A percentile compares a stretch with the other conserved stretches of the same genome.
phyloP scores from a whole-genome alignment of 73 alveolate genomes.

The Paramecium bursaria region DNA sequence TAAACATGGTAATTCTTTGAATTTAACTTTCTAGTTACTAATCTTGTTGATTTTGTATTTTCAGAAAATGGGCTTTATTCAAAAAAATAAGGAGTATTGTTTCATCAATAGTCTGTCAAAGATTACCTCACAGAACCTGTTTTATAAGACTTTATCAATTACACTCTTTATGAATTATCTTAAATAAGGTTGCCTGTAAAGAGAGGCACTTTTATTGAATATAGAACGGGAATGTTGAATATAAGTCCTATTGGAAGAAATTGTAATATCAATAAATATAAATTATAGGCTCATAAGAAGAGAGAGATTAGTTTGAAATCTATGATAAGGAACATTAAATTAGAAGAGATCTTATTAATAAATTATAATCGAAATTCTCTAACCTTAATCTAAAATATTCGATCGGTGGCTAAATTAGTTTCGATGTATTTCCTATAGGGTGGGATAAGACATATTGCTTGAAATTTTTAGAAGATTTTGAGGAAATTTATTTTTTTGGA shows the following conservation, averaged over 20 bases:
- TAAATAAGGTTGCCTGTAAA: slow-evolving; percentile 94
- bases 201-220: slow-evolving; percentile 97
- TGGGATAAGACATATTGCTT: slow-evolving; percentile 97
- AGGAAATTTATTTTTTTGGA: slow-evolving; percentile 95
- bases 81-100: slow-evolving; percentile 74
- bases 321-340: slow-evolving; percentile 84
- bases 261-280: too few species aligned
- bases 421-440: slow-evolving; percentile 95
- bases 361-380: slow-evolving; percentile 77
- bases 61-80: slow-evolving; percentile 92
- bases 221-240: slow-evolving; percentile 94
- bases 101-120: slow-evolving; percentile 74
- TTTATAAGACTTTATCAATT: slow-evolving; percentile 85
- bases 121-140: slow-evolving; percentile 82
- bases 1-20: slow-evolving; percentile 65
- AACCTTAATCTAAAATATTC: slow-evolving; percentile 82
- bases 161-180: slow-evolving; percentile 87
- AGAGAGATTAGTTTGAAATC: slow-evolving; percentile 91
- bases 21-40: slow-evolving; percentile 7
- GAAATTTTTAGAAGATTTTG: slow-evolving; percentile 82
- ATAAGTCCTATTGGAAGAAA: slow-evolving; percentile 97
- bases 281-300: slow-evolving; percentile 85
- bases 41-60: slow-evolving; percentile 81
- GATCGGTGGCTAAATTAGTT: slow-evolving; percentile 97
- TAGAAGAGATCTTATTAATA: slow-evolving; percentile 84